Base-by-base conservation (phyloP, 805 yeast genomes). In the Debaryomyces castellii region DNA sequence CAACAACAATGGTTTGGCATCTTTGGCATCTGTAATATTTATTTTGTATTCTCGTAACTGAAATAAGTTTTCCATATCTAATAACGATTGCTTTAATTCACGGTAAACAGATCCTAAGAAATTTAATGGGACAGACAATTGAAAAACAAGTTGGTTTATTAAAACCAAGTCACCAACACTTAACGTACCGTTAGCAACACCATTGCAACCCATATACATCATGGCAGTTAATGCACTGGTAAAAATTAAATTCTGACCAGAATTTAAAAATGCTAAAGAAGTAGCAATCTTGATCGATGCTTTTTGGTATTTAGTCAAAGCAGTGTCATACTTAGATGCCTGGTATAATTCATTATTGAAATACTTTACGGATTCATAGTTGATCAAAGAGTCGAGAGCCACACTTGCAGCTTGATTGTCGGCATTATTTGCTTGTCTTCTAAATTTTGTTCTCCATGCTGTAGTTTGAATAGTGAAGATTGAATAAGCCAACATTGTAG, bases 141-240 rank as follows among this genome's bases (percentile, higher is more conserved):
- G 99, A 75, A 94, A 94, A 12, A 94, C 98, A 46, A 94, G 77
- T 69, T 94, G 99, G 66, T 94, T 94, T 52, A 94, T 92, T 49
- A 94, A 73, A 17, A 94, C 98, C 59, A 94, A 74, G 62, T 94
- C 99, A 54, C 99, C 99, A 17, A 94, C 97, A 0, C 95, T 85
- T 45, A 94, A 71, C 0, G 80, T 65, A 0, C 96, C 96, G 2
- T 78, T 66, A 11, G 89, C 82, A n/a, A 94, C 94, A 22, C 98
- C 98, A 45, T 83, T 81, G 57, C 96, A 89, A 12, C 97, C 97
- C 96, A 94, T 85, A 64, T 88, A 94, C 99, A 94, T 94, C 95
- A 94, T 94, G 1, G 84, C 87, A 1, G 99, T 94, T 51, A 94
- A 71, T 1, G 99, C 98, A 34, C 87, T 67, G 0, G 97, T 88